Evolutionary conservation across 768 basidiomycete genomes (phyloP), one percentile per base, ranked within the genome.

Genomic region (Auricularia cornea): DNA sequence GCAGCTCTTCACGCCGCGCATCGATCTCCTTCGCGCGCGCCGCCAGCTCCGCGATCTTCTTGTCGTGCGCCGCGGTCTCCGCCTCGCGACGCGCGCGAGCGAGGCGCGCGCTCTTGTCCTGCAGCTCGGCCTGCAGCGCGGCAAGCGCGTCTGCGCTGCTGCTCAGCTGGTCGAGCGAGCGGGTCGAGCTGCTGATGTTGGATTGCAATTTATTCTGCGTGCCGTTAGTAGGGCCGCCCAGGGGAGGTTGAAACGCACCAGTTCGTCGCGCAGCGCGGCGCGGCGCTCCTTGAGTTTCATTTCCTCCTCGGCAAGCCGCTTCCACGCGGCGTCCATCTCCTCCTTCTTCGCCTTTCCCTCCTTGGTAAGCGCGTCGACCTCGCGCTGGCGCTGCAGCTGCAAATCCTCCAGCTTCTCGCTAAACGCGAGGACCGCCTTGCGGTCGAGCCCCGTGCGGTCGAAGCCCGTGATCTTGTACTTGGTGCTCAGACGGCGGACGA

Each of bases 401-500:
- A 88, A 72, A 29, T 89, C 87, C 3, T 75, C 77, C 2, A 97
- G 75, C 59, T 81, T 83, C 10, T 84, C 76, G 29, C 86, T 78
- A 71, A 97, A 95, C 54, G 92, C 88, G 31, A 81, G 72, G 23
- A 94, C 80, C 71, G 92, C 83, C 44, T 84, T 83, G 44, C 85
- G 81, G 59, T 88, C 87, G 38, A 94, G 78, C 1, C 87, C 86
- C 0, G 85, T 80, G 59, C 84, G 79, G 60, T 83, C 84, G 70
- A 84, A 94, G 0, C 91, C 92, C 59, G 85, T 84, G 67, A 98
- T 86, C 10, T 81, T 79, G 67, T 89, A 78, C 66, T 84, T 84
- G 38, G 84, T 77, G 59, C 85, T 81, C 18, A 92, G 83, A 59
- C 86, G 84, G 14, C 83, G 84, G 62, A 98, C 87, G 28, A 87